A percentile compares a stretch with the other conserved stretches of the same genome.
Evolutionary conservation across 2,329 filamentous ascomycete genomes (phyloP).

Genomic region (Falciphora oryzae): DNA sequence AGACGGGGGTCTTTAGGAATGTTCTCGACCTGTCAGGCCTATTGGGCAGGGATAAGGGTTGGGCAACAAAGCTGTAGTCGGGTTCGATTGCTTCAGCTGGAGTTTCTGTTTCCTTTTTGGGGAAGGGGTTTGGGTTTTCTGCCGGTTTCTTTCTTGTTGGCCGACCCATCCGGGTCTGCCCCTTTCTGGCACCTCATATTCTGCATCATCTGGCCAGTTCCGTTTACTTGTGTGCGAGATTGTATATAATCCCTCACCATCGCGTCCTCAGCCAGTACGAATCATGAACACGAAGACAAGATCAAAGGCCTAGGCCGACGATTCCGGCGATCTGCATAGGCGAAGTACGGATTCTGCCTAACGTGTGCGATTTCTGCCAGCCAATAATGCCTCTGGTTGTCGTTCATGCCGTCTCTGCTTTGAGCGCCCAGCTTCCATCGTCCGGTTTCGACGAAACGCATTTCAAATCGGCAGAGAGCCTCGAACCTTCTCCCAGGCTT

Average conservation of each 20-base stretch:
- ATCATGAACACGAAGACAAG: background rate
- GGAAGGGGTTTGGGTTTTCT: background rate
- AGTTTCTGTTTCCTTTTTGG: background rate
- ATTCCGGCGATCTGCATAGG: too few species aligned
- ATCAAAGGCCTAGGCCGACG: background rate
- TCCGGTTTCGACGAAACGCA: background rate
- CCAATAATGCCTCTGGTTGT: too few species aligned
- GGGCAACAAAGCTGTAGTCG: background rate
- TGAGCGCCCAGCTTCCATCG: too few species aligned
- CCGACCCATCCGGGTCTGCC: too few species aligned
- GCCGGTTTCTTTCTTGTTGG: background rate
- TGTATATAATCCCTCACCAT: background rate
- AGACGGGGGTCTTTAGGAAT: background rate
- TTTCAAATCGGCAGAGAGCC: background rate
- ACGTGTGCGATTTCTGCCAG: background rate
- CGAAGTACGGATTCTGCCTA: background rate
- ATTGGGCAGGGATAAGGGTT: background rate
- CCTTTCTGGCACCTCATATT: background rate
- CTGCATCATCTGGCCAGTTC: background rate
- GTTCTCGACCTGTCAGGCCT: background rate
- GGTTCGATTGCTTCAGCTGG: background rate
- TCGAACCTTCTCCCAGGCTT: background rate
- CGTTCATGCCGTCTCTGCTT: background rate
- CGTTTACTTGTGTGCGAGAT: background rate
- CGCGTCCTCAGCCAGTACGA: background rate